These are phyloP conservation scores for Aspergillus bridgeri DNA, from an alignment of 495 filamentous ascomycete species.

Conservation along the genomic window DNA sequence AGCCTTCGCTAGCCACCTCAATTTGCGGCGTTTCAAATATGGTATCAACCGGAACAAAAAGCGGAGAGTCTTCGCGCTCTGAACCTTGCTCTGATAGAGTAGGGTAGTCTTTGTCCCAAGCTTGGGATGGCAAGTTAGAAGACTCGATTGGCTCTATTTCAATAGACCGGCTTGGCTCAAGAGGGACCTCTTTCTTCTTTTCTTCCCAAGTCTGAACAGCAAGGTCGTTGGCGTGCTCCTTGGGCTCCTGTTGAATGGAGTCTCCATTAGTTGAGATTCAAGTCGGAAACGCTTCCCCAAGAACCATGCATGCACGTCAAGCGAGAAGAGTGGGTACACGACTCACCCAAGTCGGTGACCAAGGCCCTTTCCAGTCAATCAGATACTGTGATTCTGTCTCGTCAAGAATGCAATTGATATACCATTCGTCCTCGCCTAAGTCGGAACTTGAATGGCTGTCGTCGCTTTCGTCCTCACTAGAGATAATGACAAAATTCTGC, in stretches of 20 bases:
- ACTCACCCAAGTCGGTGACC: slow-evolving; percentile 42
- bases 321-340: background rate
- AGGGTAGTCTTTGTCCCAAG: slow-evolving; percentile 2
- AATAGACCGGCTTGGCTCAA: background rate
- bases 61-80: slow-evolving; percentile 11
- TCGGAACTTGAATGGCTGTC: slow-evolving; percentile 7
- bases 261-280: background rate
- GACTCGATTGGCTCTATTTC: slow-evolving; percentile 5
- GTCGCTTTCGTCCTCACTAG: slow-evolving; percentile 18
- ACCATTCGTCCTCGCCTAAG: slow-evolving; percentile 27
- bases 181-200: slow-evolving; percentile 14
- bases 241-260: slow-evolving; percentile 33
- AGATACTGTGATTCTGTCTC: slow-evolving; percentile 39
- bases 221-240: slow-evolving; percentile 33
- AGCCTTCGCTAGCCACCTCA: background rate
- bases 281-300: background rate
- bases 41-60: slow-evolving; percentile 18
- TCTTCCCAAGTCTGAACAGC: slow-evolving; percentile 35
- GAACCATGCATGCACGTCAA: background rate
- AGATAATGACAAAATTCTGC: slow-evolving; percentile 7
- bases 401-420: slow-evolving; percentile 38
- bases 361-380: slow-evolving; percentile 42
- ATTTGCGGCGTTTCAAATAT: slow-evolving; percentile 7
- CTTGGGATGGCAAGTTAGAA: background rate
- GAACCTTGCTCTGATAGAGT: background rate